Percentiles rank a stretch among this genome's conserved stretches.
Evolutionary conservation across 2,329 filamentous ascomycete genomes (phyloP).

Genomic region (Cladosporium sp.): DNA sequence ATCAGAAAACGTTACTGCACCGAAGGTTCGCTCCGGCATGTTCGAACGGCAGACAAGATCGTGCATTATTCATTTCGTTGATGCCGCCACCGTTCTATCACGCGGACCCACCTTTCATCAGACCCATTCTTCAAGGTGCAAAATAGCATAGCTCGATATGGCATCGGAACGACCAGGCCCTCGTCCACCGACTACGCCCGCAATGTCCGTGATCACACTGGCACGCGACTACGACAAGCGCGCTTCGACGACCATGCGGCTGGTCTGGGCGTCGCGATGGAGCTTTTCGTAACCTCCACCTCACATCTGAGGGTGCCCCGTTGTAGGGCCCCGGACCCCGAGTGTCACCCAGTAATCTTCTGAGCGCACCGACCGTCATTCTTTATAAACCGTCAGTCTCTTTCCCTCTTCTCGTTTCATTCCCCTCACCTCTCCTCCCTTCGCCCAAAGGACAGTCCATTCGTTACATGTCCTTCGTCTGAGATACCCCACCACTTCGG

Average conservation of each 20-base stretch:
- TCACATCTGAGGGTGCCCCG: conserved; percentile 12
- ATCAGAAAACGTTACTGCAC: conserved; percentile 1
- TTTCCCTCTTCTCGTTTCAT: conserved; percentile 2
- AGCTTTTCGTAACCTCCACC: conserved; percentile 8
- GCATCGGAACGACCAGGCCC: conserved; percentile 5
- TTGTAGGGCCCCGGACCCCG: conserved; percentile 11
- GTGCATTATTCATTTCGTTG: neutral
- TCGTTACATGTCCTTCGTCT: conserved; percentile 9
- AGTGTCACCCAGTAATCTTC: conserved; percentile 9
- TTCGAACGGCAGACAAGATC: conserved; percentile 3
- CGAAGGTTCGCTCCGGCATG: conserved; percentile 1
- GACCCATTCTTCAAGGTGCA: conserved; percentile 9
- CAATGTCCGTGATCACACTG: conserved; percentile 6
- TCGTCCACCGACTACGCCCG: conserved; percentile 5
- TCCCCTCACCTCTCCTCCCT: conserved; percentile 11
- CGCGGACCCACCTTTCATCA: neutral
- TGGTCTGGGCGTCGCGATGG: conserved; percentile 9
- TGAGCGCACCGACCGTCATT: conserved; percentile 6
- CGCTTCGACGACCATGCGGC: neutral
- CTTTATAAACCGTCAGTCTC: conserved; percentile 9
- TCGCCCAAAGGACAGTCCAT: conserved; percentile 1
- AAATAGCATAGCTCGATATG: conserved; percentile 8
- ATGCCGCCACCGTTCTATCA: conserved; percentile 1
- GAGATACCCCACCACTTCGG: conserved; percentile 5
- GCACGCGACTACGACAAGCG: conserved; percentile 11